Evolutionary conservation across 495 filamentous ascomycete genomes (phyloP).

Genomic region (Sphaerosporella brunnea): DNA sequence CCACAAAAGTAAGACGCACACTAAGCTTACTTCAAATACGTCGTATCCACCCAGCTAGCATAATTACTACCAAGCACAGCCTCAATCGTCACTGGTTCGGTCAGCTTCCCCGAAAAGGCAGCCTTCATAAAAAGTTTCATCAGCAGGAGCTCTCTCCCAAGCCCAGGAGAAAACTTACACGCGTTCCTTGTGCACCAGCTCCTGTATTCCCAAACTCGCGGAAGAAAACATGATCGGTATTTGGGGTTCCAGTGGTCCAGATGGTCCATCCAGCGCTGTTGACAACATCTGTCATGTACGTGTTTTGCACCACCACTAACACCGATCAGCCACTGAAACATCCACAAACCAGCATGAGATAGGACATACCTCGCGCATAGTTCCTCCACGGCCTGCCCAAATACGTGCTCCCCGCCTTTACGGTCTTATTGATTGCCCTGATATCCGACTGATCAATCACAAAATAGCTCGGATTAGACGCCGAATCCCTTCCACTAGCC

Average conservation of each 20-base stretch:
- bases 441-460: slow-evolving; percentile 43
- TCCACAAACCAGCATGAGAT: no score
- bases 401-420: slow-evolving; percentile 37
- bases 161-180: slow-evolving; percentile 24
- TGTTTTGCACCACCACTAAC: slow-evolving; percentile 42
- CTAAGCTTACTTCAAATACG: no score
- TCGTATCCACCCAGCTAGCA: slow-evolving; percentile 30
- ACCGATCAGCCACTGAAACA: neutral
- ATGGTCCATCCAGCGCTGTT: slow-evolving; percentile 43
- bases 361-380: slow-evolving; percentile 29
- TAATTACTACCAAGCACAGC: slow-evolving; percentile 41
- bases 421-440: slow-evolving; percentile 31
- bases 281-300: slow-evolving; percentile 37
- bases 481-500: slow-evolving; percentile 40
- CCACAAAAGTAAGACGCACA: no score
- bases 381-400: slow-evolving; percentile 49
- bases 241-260: slow-evolving; percentile 35
- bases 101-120: slow-evolving; percentile 31
- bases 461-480: slow-evolving; percentile 38
- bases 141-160: slow-evolving; percentile 33
- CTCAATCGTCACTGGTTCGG: no score
- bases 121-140: slow-evolving; percentile 30
- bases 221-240: slow-evolving; percentile 38
- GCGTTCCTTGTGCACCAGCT: slow-evolving; percentile 37
- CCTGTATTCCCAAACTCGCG: slow-evolving; percentile 45